These are phyloP conservation scores for Yarrowia bubula DNA, from an alignment of 805 yeast genomes.

Conservation along the genomic window DNA sequence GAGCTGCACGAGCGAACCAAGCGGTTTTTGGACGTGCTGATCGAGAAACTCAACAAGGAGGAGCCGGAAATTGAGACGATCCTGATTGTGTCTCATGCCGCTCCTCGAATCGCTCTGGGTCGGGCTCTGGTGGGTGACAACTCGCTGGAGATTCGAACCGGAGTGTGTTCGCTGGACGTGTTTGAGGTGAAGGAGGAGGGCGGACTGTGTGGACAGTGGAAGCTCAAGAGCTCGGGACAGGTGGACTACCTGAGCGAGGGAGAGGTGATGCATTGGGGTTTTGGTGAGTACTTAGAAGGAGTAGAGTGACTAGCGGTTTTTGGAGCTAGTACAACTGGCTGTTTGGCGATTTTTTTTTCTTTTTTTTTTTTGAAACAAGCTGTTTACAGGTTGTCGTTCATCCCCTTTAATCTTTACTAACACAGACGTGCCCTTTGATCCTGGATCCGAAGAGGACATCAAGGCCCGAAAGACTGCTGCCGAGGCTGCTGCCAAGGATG, in stretches of 20 bases:
- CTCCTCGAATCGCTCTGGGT: conserved; percentile 85
- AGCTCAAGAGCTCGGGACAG: conserved; percentile 64
- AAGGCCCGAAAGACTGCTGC: conserved; percentile 32
- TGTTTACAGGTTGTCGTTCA: too few relatives aligned
- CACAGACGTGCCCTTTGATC: conserved; percentile 58
- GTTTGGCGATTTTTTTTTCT: too few relatives aligned
- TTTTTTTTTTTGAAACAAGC: too few relatives aligned
- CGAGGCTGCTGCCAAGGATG: conserved; percentile 5
- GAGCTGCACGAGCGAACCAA: conserved; percentile 65
- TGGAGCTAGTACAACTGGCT: too few relatives aligned
- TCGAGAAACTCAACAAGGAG: conserved; percentile 54
- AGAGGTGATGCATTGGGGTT: conserved; percentile 93
- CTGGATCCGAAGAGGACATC: conserved; percentile 87
- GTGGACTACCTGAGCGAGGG: conserved; percentile 70
- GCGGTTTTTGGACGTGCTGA: conserved; percentile 53
- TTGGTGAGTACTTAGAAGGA: conserved; percentile 44
- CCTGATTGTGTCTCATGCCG: conserved; percentile 87
- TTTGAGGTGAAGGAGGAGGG: conserved; percentile 40
- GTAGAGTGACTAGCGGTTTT: too few relatives aligned
- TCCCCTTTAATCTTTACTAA: background rate
- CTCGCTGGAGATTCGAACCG: conserved; percentile 61
- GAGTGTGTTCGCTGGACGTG: conserved; percentile 80
- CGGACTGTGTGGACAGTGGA: conserved; percentile 51
- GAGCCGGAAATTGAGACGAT: conserved; percentile 63
- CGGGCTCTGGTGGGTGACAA: conserved; percentile 61